Evolutionary conservation across 1,284 basidiomycete genomes (phyloP).

Genomic region (Trichosporon coremiiforme): DNA sequence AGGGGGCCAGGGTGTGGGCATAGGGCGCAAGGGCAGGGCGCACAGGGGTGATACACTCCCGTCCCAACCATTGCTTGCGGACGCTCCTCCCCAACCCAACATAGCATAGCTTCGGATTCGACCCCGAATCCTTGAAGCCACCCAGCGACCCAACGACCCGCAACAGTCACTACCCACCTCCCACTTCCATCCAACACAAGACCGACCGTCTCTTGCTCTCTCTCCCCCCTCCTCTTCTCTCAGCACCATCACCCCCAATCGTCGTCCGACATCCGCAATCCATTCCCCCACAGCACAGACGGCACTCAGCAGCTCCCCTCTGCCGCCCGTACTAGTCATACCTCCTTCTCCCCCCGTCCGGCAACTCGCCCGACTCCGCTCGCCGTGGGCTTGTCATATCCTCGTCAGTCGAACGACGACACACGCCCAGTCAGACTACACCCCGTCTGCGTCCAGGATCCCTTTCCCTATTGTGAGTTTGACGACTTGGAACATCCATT

Average conservation of each 20-base stretch:
- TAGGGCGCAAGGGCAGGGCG: slow-evolving; percentile 15
- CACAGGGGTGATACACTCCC: slow-evolving; percentile 17
- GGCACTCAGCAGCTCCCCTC: not conserved
- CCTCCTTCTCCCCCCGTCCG: not conserved
- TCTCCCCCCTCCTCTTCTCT: not conserved
- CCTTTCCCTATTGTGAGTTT: not conserved
- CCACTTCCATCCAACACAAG: not conserved
- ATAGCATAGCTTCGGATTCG: slow-evolving; percentile 11
- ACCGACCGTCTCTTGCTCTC: not conserved
- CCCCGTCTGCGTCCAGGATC: not conserved
- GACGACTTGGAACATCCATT: not conserved
- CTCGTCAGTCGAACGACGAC: not conserved
- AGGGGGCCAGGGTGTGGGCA: slow-evolving; percentile 2
- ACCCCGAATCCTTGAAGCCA: not conserved
- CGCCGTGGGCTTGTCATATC: not conserved
- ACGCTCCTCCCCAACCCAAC: slow-evolving; percentile 13
- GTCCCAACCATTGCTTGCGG: slow-evolving; percentile 14
- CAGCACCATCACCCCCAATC: not conserved
- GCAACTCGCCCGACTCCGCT: not conserved
- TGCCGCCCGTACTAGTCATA: not conserved
- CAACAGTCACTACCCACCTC: not conserved
- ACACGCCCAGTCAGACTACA: not conserved
- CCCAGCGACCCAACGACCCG: not conserved
- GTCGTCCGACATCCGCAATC: not conserved
- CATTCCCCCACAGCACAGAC: not conserved